Evolutionary conservation across 2,329 filamentous ascomycete species (phyloP), one percentile per base, ranked within the genome.

Genomic region (Xylaria sp.): DNA sequence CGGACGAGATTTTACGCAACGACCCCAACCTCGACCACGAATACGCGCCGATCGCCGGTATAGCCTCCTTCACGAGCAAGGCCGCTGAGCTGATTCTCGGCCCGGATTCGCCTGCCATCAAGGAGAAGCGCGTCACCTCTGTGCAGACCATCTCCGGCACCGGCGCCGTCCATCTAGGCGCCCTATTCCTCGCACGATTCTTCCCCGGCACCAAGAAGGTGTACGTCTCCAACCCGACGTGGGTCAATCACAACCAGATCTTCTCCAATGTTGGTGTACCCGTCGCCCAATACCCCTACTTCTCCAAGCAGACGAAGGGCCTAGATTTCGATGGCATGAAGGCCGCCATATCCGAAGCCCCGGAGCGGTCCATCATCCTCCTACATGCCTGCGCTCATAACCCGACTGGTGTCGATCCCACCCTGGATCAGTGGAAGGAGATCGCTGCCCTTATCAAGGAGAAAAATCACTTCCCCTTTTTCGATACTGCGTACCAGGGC

Each of bases 181-280:
- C 91, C 71, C 90, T 97, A 74, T 99, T 99, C 89, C 91, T 99
- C 68, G 85, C 92, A 80, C 94, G 91, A 81, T 99, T 98, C 89
- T 97, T 93, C 86, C 84, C 85, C 77, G 86, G 87, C 78, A 89
- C 86, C 82, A 91, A 88, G 73, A 89, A 90, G 67, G 89, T 97
- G 82, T 97, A 97, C 86, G 86, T 98, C 80, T 97, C 94, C 77
- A 92, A 92, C 81, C 96, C 96, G 61, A 99, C 96, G 70, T 99
- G 96, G 96, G 94, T 92, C 74, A 99, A 99, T 85, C 96, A 99
- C 89, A 91, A 97, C 84, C 96, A 98, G 82, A 97, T 99, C 86
- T 97, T 99, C 85, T 88, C 86, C 81, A 98, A 98, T 79, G 94
- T 97, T 78, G 86, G 88, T 75, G 85, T 98, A 34, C 83, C 89